Evolutionary conservation across 1,139 yeast species (phyloP), one percentile per base, ranked within the genome.

Genomic region (Suhomyces maxii): DNA sequence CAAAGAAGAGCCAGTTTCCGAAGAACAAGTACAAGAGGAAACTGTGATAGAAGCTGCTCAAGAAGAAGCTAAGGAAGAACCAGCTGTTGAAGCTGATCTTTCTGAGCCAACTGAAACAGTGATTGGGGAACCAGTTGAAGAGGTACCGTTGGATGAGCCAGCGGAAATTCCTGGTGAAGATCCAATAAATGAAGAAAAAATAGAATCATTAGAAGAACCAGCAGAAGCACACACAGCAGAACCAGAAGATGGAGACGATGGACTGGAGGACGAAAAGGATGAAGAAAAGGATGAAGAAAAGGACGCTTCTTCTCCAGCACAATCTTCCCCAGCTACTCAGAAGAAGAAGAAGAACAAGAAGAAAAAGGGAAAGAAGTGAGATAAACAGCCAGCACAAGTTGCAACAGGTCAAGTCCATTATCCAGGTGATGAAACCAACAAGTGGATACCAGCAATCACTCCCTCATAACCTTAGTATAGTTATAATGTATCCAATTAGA

Each of bases 321-420:
- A 23, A 23, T 18, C 36, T 18, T 18, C 23, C 6, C 40, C 40
- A 25, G 26, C 42, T n/a, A 38, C 30, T n/a, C 48, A 40, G 55
- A 51, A 50, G 46, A 57, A 57, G 46, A 58, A 55, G 47, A 60
- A 63, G 52, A 65, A 62, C 34, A 49, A 45, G 47, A 49, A 49
- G 45, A 48, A 45, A 46, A 43, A 49, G 50, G 42, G 40, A 25
- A 49, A 39, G 40, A 51, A 51, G 45, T 46, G 46, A 35, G 23
- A 18, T 6, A 18, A 4, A 3, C 23, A 18, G 23, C 6, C 23
- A 18, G 23, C 23, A 18, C 23, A 18, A 18, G 23, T 18, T 4
- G 23, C 23, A 4, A 18, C n/a, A 18, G 3, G 23, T 6, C 23
- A 18, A 18, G 23, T 18, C 23, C 23, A 18, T 18, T 18, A 18